Evolutionary conservation across 1,284 basidiomycete species (phyloP).

Genomic region (Ganoderma lucidum): DNA sequence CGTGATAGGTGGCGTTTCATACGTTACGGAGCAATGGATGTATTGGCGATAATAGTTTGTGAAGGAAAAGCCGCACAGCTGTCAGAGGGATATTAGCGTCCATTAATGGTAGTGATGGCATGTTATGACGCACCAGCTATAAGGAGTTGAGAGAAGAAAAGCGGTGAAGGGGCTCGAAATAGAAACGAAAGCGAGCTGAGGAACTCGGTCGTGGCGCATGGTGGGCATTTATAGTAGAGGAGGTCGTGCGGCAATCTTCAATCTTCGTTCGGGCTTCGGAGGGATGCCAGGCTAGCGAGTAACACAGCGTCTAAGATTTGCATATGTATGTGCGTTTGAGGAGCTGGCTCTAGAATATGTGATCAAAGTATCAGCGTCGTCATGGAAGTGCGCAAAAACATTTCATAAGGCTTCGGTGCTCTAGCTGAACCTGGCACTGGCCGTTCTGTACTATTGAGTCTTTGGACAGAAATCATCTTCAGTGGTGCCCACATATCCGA

Average conservation of each 20-base stretch:
- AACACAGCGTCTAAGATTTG: not conserved
- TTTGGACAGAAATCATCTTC: not conserved
- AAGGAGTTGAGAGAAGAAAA: constrained; percentile 3
- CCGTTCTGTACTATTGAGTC: too few relatives aligned
- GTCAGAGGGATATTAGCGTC: not conserved
- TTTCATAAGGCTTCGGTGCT: not conserved
- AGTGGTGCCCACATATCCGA: not conserved
- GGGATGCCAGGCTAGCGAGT: not conserved
- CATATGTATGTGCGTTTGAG: not conserved
- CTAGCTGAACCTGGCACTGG: too few relatives aligned
- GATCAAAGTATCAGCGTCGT: not conserved
- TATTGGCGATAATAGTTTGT: not conserved
- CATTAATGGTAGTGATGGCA: not conserved
- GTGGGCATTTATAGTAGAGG: not conserved
- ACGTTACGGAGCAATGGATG: not conserved
- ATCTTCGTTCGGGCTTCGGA: not conserved
- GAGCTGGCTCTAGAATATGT: not conserved
- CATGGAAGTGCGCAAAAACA: not conserved
- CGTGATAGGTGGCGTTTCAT: not conserved
- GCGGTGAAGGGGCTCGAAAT: constrained; percentile 2
- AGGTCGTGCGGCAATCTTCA: not conserved
- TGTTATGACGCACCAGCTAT: not conserved
- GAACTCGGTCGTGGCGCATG: not conserved
- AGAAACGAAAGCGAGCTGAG: constrained; percentile 4
- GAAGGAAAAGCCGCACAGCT: constrained; percentile 11